Evolutionary conservation across 2,329 filamentous ascomycete genomes (phyloP), one percentile per base, ranked within the genome.

Genomic region (Akanthomyces uredinophilus): DNA sequence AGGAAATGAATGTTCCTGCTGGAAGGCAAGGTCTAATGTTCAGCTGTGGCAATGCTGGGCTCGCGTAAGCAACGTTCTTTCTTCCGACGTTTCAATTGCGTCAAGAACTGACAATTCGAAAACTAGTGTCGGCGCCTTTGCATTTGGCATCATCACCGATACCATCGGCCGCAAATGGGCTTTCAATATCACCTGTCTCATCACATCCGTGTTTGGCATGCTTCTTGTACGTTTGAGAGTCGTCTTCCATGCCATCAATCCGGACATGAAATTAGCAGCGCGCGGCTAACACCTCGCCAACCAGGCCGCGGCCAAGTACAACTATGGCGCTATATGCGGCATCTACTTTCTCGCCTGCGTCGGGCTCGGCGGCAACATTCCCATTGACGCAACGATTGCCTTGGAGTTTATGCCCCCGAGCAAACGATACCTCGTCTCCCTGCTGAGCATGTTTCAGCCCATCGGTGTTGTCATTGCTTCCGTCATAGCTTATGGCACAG

Each of bases 121-220:
- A 4, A 5, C 20, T 20, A 50, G 61, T 13, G 18, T 54, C 43
- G 61, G 55, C 24, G 47, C 61, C 27, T 50, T 63, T 35, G 11
- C n/a, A 16, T 46, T 60, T 39, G 61, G 50, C 35, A 61, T 61
- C 43, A 16, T 55, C n/a, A 54, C 29, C 18, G 41, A 61, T 29
- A 61, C n/a, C 10, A 64, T 64, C 5, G 70, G 70, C 54, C 74
- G 80, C 29, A 73, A 75, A 65, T 81, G 77, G 75, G 79, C 79
- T 2, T 83, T 83, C 74, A 83, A 82, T 66, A 69, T 81, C 18
- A 83, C 81, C 4, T 79, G 80, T 54, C 70, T 83, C 35, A 75
- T 82, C 60, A 70, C 78, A 14, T 77, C 77, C n/a, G 69, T 78
- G 10, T 83, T 83, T 61, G 79, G 81, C 14, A 70, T 81, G 5